Conservation (phyloP, 108 stramenopile genomes). For the Pinguiococcus pyrenoidosus region DNA sequence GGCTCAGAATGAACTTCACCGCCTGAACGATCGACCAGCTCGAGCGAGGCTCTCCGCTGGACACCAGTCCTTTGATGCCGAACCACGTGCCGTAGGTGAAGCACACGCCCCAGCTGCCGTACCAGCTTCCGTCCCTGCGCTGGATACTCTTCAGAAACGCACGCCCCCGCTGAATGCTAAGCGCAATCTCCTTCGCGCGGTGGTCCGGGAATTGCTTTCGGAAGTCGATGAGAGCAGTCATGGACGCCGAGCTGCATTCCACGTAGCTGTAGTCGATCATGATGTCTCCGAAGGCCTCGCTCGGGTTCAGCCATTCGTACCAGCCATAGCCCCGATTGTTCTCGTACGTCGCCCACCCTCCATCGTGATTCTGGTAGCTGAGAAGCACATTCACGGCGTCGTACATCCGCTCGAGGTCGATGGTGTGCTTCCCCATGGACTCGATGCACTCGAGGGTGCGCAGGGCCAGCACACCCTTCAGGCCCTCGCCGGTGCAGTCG, state of each 20-base stretch:
- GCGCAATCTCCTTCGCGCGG: slow-evolving; percentile 51
- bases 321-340: slow-evolving; percentile 94
- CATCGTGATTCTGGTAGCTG: slow-evolving; percentile 88
- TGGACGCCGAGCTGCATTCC: slow-evolving; percentile 87
- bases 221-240: slow-evolving; percentile 81
- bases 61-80: slow-evolving; percentile 50
- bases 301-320: slow-evolving; percentile 92
- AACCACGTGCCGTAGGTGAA: slow-evolving; percentile 66
- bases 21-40: slow-evolving; percentile 53
- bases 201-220: slow-evolving; percentile 57
- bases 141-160: slow-evolving; percentile 81
- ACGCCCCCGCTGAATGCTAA: slow-evolving; percentile 57
- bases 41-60: no score
- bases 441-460: background rate
- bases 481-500: slow-evolving; percentile 94
- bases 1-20: slow-evolving; percentile 49
- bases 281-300: slow-evolving; percentile 96
- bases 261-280: slow-evolving; percentile 99
- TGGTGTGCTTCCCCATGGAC: no score
- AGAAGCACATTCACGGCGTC: slow-evolving; percentile 71
- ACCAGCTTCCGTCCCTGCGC: slow-evolving; percentile 85
- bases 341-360: slow-evolving; percentile 97
- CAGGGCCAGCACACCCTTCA: slow-evolving; percentile 59
- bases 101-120: slow-evolving; percentile 69
- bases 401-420: slow-evolving; percentile 49